Evolutionary conservation across 2,329 filamentous ascomycete genomes (phyloP), one percentile per base, ranked within the genome.

Genomic region (Trematosphaeria pertusa): DNA sequence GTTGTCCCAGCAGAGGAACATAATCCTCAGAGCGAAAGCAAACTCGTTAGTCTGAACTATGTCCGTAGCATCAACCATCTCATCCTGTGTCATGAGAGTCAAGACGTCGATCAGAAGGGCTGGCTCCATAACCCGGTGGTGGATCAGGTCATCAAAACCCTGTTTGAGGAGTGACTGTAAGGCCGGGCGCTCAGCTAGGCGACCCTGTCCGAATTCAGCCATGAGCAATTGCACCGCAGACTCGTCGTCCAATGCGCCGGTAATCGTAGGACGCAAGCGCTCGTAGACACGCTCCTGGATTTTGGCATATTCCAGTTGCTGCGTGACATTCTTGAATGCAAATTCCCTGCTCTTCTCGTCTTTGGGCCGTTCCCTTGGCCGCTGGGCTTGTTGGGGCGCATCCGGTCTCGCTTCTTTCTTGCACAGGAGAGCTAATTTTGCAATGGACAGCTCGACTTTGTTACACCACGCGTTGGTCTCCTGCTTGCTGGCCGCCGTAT

Each of bases 381-480:
- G 78, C 30, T 85, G 15, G 8, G 44, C 28, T 12, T 51, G 48
- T 11, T 48, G 52, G 8, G 54, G 45, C 21, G 11, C 12, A n/a
- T 34, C 26, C 2, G 37, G 12, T 11, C 54, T 59, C 83, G 12
- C 89, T 89, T 69, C 58, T 18, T 64, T 48, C 35, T 61, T 58
- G 42, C 61, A 62, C 56, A 97, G 73, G 43, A 77, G 59, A 18
- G 75, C 69, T n/a, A 99, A 80, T 72, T 97, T 97, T 26, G 89
- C 88, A 30, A 99, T 79, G 49, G 91, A 96, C 19, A 97, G 77
- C 72, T 97, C 88, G 24, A 96, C 89, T 71, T 95, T 94, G 76
- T 96, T 95, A 73, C 85, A 91, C 93, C 93, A 97, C 3, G 94
- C 75, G 59, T 92, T 87, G 41, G 84, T 82, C 69, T 97, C 92